A percentile compares a stretch with the other conserved stretches of the same genome.
phyloP scores from a whole-genome alignment of 1,284 basidiomycete genomes.

The Polyporus tsugae region DNA sequence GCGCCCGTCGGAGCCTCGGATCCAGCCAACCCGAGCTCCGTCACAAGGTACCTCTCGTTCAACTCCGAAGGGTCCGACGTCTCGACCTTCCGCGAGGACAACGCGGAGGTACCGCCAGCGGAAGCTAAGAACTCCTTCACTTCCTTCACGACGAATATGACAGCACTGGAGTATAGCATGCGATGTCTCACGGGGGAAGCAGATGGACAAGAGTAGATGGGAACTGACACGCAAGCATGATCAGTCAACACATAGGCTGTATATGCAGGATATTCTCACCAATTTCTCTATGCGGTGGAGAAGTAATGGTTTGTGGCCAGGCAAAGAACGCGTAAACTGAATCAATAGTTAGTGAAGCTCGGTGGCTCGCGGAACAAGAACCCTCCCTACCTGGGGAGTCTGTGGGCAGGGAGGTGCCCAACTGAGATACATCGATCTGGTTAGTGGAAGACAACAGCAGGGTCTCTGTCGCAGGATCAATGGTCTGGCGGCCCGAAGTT shows the following conservation, averaged over 20 bases:
- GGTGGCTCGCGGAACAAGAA: constrained; percentile 1
- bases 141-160: constrained; percentile 61
- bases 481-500: constrained; percentile 52
- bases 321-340: constrained; percentile 80
- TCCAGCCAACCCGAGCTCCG: constrained; percentile 54
- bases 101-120: constrained; percentile 47
- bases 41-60: constrained; percentile 65
- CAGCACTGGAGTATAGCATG: constrained; percentile 87
- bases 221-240: constrained; percentile 55
- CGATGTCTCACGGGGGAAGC: constrained; percentile 81
- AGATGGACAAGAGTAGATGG: constrained; percentile 90
- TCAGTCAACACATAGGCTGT: constrained; percentile 11
- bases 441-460: constrained; percentile 53
- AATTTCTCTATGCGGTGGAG: constrained; percentile 59
- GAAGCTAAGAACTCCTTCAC: constrained; percentile 61
- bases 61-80: constrained; percentile 84
- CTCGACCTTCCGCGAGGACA: constrained; percentile 75
- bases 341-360: constrained; percentile 3
- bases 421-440: constrained; percentile 49
- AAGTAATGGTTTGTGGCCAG: constrained; percentile 60
- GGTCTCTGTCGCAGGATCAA: constrained; percentile 67
- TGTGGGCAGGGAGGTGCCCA: constrained; percentile 59
- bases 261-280: constrained; percentile 47
- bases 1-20: constrained; percentile 16
- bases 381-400: constrained; percentile 54